Conservation (phyloP, 441 rosid species). For the Aquilaria agallochum region DNA sequence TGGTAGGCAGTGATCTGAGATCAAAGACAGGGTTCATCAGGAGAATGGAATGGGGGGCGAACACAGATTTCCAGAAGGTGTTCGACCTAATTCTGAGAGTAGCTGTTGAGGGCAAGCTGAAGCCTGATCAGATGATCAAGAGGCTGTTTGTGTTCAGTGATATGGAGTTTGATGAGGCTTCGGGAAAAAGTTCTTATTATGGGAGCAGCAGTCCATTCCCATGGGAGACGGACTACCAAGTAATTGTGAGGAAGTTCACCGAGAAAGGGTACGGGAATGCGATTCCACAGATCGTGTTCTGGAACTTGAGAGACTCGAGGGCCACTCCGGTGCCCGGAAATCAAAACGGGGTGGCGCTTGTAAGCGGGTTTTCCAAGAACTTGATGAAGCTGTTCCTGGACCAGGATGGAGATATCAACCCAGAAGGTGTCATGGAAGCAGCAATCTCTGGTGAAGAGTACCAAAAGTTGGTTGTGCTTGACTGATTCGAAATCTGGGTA, state of each 20-base stretch:
- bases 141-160: conserved; percentile 49
- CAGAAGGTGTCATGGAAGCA: background rate
- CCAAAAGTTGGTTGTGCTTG: conserved; percentile 12
- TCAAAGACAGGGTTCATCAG: conserved; percentile 30
- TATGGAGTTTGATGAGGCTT: conserved; percentile 38
- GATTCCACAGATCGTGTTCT: conserved; percentile 36
- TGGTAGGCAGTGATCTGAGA: conserved; percentile 26
- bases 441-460: background rate
- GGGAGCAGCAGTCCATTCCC: too few species aligned
- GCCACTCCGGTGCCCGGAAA: conserved; percentile 29
- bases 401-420: background rate
- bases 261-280: conserved; percentile 19
- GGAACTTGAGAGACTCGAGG: conserved; percentile 38
- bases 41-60: conserved; percentile 29
- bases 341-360: background rate
- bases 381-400: background rate
- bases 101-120: conserved; percentile 26
- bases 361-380: background rate
- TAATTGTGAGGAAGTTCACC: conserved; percentile 29
- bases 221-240: conserved; percentile 44
- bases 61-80: conserved; percentile 42
- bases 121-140: conserved; percentile 35
- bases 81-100: conserved; percentile 37
- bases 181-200: background rate
- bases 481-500: conserved; percentile 7